Conservation (phyloP, 192 early-diverging fungal species). For the Umbelopsis sp. region DNA sequence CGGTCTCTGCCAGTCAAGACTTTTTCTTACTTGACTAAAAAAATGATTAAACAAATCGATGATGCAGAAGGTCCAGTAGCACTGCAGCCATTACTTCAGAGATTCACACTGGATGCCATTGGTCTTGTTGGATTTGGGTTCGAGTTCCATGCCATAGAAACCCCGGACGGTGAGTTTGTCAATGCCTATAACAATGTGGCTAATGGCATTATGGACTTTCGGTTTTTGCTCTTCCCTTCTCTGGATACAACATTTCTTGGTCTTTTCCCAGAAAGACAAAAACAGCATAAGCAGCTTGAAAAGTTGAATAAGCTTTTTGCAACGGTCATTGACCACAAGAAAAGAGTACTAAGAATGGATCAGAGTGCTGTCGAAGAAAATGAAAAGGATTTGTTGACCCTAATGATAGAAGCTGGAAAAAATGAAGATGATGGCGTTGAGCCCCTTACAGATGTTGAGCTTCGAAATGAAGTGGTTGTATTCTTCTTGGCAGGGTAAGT, state of each 20-base stretch:
- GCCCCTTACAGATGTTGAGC: conserved; percentile 24
- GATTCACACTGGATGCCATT: conserved; percentile 57
- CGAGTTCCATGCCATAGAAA: conserved; percentile 34
- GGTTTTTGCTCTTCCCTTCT: conserved; percentile 49
- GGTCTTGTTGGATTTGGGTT: conserved; percentile 53
- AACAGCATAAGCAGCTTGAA: conserved; percentile 39
- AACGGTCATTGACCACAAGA: conserved; percentile 44
- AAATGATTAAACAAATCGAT: conserved; percentile 15
- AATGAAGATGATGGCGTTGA: conserved; percentile 23
- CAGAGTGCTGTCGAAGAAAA: conserved; percentile 29
- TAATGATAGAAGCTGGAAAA: conserved; percentile 59
- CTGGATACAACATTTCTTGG: conserved; percentile 46
- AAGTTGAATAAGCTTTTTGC: conserved; percentile 36
- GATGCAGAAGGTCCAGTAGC: background rate
- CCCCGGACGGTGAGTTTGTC: conserved; percentile 22
- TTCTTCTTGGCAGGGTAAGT: conserved; percentile 11
- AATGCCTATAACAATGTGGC: conserved; percentile 21
- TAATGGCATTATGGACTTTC: conserved; percentile 33
- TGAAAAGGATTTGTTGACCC: conserved; percentile 47
- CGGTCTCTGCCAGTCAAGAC: conserved; percentile 6
- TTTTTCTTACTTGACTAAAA: background rate
- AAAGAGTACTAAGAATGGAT: conserved; percentile 12
- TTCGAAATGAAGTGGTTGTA: conserved; percentile 18
- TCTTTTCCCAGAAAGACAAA: conserved; percentile 34
- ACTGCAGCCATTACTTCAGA: background rate